Evolutionary conservation across 352 stramenopile genomes (phyloP).

Genomic region (Phytophthora europaea): DNA sequence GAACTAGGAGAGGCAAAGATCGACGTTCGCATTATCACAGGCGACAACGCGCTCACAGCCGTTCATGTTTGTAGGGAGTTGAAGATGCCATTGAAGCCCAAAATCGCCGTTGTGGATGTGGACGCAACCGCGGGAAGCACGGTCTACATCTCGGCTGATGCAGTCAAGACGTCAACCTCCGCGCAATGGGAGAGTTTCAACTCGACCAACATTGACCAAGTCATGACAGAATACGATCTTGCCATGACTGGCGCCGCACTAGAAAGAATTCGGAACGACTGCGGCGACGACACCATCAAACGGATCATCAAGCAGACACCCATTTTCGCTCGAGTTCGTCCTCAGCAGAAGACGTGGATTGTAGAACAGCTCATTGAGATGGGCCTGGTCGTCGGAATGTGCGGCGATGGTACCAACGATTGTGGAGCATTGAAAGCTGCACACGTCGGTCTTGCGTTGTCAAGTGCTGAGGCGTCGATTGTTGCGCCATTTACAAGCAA

Average conservation of each 20-base stretch:
- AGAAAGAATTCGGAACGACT: conserved; percentile 42
- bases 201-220: conserved; percentile 30
- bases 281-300: conserved; percentile 46
- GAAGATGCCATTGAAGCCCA: conserved; percentile 49
- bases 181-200: conserved; percentile 42
- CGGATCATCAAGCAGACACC: conserved; percentile 48
- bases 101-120: conserved; percentile 55
- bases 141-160: conserved; percentile 47
- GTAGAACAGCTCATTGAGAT: conserved; percentile 63
- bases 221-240: conserved; percentile 46
- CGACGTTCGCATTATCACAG: conserved; percentile 76
- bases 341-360: conserved; percentile 68
- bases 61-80: conserved; percentile 56
- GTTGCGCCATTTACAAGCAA: conserved; percentile 92
- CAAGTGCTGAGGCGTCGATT: conserved; percentile 83
- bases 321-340: conserved; percentile 71
- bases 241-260: conserved; percentile 63
- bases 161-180: conserved; percentile 25
- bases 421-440: conserved; percentile 88
- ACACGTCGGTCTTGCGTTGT: conserved; percentile 90
- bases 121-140: conserved; percentile 24
- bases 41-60: conserved; percentile 63
- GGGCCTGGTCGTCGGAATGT: conserved; percentile 59
- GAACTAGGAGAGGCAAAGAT: conserved; percentile 71
- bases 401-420: conserved; percentile 81